These are phyloP conservation scores for Beta vulgaris DNA, from an alignment of 148 eudicot species.

Conservation along the genomic window DNA sequence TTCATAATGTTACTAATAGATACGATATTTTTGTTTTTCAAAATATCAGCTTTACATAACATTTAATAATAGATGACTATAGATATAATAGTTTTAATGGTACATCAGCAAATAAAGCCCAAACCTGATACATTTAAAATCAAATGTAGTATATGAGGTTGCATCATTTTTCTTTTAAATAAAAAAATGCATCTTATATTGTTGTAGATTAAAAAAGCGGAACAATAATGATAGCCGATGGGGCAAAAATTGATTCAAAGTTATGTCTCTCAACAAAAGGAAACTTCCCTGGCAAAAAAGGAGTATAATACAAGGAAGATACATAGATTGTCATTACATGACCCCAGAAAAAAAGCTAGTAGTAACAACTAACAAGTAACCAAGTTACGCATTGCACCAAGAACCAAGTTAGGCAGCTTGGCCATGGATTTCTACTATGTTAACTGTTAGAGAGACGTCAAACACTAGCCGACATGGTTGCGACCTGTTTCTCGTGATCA, in stretches of 20 bases:
- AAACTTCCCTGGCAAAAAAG: neutral
- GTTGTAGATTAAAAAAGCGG: neutral
- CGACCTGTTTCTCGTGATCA: too few species aligned
- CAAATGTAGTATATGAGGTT: too few species aligned
- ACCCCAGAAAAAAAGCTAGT: neutral
- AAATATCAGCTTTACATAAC: too few species aligned
- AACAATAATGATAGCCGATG: neutral
- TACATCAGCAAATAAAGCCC: too few species aligned
- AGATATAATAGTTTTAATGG: too few species aligned
- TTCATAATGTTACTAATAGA: too few species aligned
- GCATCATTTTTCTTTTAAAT: too few species aligned
- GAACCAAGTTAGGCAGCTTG: neutral
- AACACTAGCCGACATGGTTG: neutral
- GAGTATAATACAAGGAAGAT: neutral
- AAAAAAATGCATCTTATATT: too few species aligned
- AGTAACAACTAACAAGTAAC: neutral
- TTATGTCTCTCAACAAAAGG: neutral
- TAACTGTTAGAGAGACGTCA: neutral
- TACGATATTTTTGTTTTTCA: too few species aligned
- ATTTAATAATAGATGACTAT: too few species aligned
- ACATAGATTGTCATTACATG: too few species aligned
- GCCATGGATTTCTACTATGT: neutral
- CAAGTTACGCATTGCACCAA: neutral
- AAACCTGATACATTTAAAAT: too few species aligned
- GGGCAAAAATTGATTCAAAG: neutral